These are phyloP conservation scores for Eutypella sp. DNA, from an alignment of 2,329 filamentous ascomycete species.

Conservation along the genomic window DNA sequence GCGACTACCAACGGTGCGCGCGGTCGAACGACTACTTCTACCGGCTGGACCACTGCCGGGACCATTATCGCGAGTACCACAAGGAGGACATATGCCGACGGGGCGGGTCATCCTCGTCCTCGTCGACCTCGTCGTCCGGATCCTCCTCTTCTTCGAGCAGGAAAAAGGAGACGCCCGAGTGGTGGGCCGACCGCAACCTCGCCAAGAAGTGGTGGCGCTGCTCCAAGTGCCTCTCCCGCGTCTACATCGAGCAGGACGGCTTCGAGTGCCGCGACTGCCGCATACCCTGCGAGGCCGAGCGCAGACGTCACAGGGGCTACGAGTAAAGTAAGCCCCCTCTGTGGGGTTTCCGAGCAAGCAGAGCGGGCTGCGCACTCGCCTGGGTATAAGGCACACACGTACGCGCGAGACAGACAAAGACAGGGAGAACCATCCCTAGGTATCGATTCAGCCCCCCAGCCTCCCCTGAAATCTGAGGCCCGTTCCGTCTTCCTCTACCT, in stretches of 20 bases:
- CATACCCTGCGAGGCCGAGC: slow-evolving; percentile 39
- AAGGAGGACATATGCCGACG: slow-evolving; percentile 38
- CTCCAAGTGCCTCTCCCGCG: slow-evolving; percentile 44
- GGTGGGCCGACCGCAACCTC: slow-evolving; percentile 37
- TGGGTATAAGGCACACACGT: no score
- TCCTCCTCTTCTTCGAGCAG: slow-evolving; percentile 2
- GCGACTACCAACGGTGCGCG: slow-evolving; percentile 47
- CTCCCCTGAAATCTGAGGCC: no score
- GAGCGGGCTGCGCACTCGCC: no score
- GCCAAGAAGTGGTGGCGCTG: slow-evolving; percentile 49
- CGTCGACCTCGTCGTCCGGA: not conserved
- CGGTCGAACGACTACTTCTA: slow-evolving; percentile 43
- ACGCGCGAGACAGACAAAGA: no score
- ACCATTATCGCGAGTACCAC: slow-evolving; percentile 53
- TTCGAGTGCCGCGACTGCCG: slow-evolving; percentile 46
- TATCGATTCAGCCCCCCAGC: no score
- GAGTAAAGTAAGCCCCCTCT: no score
- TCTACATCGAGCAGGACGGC: slow-evolving; percentile 33
- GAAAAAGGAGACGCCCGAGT: slow-evolving; percentile 24
- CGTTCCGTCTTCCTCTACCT: no score
- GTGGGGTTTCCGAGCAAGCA: no score
- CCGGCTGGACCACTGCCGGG: slow-evolving; percentile 52
- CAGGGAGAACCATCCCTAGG: no score
- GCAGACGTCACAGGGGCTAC: slow-evolving; percentile 20
- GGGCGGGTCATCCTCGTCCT: slow-evolving; percentile 1